Conservation (phyloP, 345 rosid species). For the Populus tremula region DNA sequence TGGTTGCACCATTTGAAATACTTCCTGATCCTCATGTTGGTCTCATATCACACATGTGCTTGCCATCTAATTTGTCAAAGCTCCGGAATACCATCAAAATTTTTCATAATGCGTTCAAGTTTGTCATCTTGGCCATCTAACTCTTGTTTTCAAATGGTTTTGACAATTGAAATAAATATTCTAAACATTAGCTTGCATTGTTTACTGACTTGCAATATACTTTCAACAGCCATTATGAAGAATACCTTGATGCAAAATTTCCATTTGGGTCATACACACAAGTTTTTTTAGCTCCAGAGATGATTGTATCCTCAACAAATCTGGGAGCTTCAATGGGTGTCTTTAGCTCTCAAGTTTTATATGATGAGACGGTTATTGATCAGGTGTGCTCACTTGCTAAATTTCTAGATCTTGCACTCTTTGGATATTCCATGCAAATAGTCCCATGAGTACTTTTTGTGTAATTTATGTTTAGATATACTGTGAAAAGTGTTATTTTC, state of each 20-base stretch:
- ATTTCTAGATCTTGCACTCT: not conserved
- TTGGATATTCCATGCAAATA: no score
- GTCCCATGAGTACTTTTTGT: not conserved
- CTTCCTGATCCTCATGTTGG: conserved; percentile 62
- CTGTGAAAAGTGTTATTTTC: not conserved
- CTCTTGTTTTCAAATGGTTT: not conserved
- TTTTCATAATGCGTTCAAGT: conserved; percentile 90
- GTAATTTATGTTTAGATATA: not conserved
- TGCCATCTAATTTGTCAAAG: conserved; percentile 53
- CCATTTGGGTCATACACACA: conserved; percentile 95
- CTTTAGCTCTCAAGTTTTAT: conserved; percentile 76
- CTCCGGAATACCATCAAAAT: conserved; percentile 76
- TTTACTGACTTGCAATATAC: conserved; percentile 22
- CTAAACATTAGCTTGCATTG: not conserved
- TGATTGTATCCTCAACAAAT: conserved; percentile 65
- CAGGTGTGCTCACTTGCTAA: conserved; percentile 51
- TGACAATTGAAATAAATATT: not conserved
- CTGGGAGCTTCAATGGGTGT: conserved; percentile 82
- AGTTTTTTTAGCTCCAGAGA: conserved; percentile 82
- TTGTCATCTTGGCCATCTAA: conserved; percentile 20
- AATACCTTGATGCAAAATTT: conserved; percentile 78
- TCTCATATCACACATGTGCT: conserved; percentile 78
- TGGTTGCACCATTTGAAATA: conserved; percentile 83
- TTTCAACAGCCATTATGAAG: conserved; percentile 78
- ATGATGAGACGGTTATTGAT: conserved; percentile 86